These are phyloP conservation scores for Ilyonectria sp. DNA, from an alignment of 2,329 filamentous ascomycete genomes.

Conservation along the genomic window DNA sequence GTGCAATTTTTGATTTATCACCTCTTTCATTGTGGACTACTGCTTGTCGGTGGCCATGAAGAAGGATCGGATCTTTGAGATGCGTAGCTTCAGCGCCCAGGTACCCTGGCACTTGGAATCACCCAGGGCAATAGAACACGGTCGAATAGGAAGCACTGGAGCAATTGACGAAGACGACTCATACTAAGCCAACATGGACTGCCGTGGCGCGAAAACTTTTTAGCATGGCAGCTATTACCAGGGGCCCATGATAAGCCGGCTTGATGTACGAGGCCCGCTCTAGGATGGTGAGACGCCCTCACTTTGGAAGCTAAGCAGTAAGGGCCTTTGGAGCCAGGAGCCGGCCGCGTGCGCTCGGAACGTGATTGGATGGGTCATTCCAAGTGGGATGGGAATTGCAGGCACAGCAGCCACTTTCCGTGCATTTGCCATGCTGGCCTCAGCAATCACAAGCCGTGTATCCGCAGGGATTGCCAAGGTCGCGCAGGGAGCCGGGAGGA, in stretches of 20 bases:
- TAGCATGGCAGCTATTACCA: slow-evolving; percentile 11
- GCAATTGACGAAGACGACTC: background rate
- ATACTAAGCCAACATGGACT: background rate
- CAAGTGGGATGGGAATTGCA: slow-evolving; percentile 37
- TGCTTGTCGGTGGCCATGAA: slow-evolving; percentile 57
- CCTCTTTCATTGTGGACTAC: slow-evolving; percentile 61
- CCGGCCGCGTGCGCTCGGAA: slow-evolving; percentile 27
- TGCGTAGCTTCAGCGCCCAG: background rate
- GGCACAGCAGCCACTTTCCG: slow-evolving; percentile 26
- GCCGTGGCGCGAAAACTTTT: slow-evolving; percentile 1
- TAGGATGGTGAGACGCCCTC: slow-evolving; percentile 32
- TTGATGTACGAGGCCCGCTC: background rate
- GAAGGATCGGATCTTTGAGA: slow-evolving; percentile 52
- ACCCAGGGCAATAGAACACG: background rate
- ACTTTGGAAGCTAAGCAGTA: slow-evolving; percentile 14
- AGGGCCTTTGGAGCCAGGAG: slow-evolving; percentile 14
- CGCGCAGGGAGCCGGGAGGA: slow-evolving; percentile 8
- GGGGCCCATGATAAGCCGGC: background rate
- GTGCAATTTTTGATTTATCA: slow-evolving; percentile 64
- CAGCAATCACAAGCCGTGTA: slow-evolving; percentile 24
- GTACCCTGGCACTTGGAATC: background rate
- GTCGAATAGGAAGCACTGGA: background rate
- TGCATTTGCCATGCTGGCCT: slow-evolving; percentile 38
- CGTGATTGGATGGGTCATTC: slow-evolving; percentile 33
- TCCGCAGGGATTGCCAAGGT: slow-evolving; percentile 30